Base-by-base conservation (phyloP, 345 rosid genomes). In the Eucalyptus brandiana region DNA sequence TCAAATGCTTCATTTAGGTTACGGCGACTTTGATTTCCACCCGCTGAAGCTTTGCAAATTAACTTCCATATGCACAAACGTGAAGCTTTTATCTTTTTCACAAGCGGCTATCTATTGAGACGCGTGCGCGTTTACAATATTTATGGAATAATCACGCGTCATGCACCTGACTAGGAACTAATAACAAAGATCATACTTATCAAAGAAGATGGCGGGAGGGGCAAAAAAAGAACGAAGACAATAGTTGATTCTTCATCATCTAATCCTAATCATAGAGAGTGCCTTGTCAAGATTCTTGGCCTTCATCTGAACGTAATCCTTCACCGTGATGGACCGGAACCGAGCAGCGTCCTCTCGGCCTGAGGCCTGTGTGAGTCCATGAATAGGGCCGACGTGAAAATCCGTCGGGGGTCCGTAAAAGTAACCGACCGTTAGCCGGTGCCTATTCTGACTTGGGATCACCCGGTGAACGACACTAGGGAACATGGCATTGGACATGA, bases 391-490 rank as follows among this genome's bases (percentile, higher is more conserved):
- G 12, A 97, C 90, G 44, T 56, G 86, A 47, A 67, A 94, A 87
- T 94, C 95, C 19, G 88, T 7, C 23, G 95, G 93, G 14, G 95
- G 95, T 23, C 92, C 92, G 86, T 93, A 93, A 88, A 97, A 97
- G 90, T 88, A 96, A n/a, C 95, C 98, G 65, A 93, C 88, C 0
- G 99, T 96, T 9, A 96, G 48, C 91, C 99, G 94, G 30, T 95
- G 95, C 21, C 91, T 80, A 47, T 88, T 56, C 89, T 89, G 92
- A 92, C 93, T 94, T 87, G 95, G 93, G 12, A 95, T 91, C 60
- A 92, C 99, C 2, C 98, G 98, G 80, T 97, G 99, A 76, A 95
- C 90, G 26, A 90, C 97, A 34, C 87, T 94, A 6, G 88, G 93
- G 90, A 94, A 96, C 86, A 90, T 81, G 9, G 91, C 97, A 49